Base-by-base conservation (phyloP, 768 basidiomycete species). In the Strobilomyces echinocephalus region DNA sequence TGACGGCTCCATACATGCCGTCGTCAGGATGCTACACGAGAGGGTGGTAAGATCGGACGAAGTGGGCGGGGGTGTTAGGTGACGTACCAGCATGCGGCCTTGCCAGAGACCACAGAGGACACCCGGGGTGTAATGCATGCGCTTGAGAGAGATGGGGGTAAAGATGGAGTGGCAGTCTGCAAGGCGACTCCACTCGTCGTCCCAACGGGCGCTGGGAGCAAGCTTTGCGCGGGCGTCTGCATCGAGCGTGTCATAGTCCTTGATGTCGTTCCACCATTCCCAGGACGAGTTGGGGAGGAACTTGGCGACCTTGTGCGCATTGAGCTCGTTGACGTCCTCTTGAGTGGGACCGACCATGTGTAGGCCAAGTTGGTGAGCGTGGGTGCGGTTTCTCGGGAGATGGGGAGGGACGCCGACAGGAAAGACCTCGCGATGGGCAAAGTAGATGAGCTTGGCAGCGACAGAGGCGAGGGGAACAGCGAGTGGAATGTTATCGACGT, bases 401-500 rank as follows among this genome's bases (percentile, higher is more conserved):
- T 69, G 66, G 0, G 69, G 64, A 3, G 81, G 79, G 33, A 80
- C 61, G 10, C 51, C 61, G 55, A 85, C 73, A 0, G 76, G 72
- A 3, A 68, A 60, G 8, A 76, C 58, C 56, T 88, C 84, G 26
- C 79, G 72, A 18, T 82, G 78, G 10, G 83, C 73, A 44, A 85
- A 76, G 69, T 79, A 88, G 33, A 87, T 64, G 9, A 87, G 74
- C 36, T 80, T 83, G 0, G 87, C 87, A 0, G 85, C 79, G 31
- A 74, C 61, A 24, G 82, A 70, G 16, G 79, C 72, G 8, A 81
- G 76, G 0, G 86, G 84, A 2, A 66, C 40, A 21, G 54, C 55
- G 15, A 68, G 58, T 3, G 59, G 59, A 8, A 68, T 43, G 8
- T 53, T 70, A 7, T 72, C 62, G 5, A 58, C 57, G 39, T 70